Conservation (phyloP, 345 rosid genomes). For the Luvunga scandens region DNA sequence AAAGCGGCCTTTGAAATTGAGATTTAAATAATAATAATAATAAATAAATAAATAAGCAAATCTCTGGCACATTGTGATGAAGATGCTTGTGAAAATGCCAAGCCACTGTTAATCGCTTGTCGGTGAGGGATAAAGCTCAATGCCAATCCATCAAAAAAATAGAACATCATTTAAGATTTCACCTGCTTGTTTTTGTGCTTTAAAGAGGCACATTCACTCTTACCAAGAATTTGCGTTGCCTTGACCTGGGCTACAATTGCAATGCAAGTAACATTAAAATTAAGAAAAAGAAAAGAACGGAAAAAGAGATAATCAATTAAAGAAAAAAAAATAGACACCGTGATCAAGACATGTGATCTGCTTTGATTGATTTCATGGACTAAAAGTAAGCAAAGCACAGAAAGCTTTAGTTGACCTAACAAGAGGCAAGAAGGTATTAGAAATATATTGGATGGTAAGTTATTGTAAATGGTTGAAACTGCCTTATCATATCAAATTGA, state of each 20-base stretch:
- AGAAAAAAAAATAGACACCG: too few species aligned
- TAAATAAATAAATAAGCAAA: neutral
- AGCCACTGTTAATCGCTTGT: neutral
- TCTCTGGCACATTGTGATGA: neutral
- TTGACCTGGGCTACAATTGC: neutral
- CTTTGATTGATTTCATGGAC: neutral
- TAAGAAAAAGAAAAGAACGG: too few species aligned
- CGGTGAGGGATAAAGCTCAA: neutral
- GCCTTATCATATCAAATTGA: neutral
- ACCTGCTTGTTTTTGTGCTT: neutral
- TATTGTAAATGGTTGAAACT: neutral
- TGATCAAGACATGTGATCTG: neutral
- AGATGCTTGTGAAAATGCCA: neutral
- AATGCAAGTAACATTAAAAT: neutral
- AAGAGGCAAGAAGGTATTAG: neutral
- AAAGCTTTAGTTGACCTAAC: conserved; percentile 15
- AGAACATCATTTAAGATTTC: neutral
- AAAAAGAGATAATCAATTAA: neutral
- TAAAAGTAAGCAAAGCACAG: neutral
- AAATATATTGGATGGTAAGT: neutral
- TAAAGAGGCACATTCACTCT: too few species aligned
- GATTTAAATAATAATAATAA: too few species aligned
- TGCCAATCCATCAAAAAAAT: neutral
- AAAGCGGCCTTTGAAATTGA: too few species aligned
- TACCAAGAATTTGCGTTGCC: too few species aligned